A percentile compares a stretch with the other conserved stretches of the same genome.
Conservation (phyloP, 495 filamentous ascomycete species). For the Penicillium angulare region DNA sequence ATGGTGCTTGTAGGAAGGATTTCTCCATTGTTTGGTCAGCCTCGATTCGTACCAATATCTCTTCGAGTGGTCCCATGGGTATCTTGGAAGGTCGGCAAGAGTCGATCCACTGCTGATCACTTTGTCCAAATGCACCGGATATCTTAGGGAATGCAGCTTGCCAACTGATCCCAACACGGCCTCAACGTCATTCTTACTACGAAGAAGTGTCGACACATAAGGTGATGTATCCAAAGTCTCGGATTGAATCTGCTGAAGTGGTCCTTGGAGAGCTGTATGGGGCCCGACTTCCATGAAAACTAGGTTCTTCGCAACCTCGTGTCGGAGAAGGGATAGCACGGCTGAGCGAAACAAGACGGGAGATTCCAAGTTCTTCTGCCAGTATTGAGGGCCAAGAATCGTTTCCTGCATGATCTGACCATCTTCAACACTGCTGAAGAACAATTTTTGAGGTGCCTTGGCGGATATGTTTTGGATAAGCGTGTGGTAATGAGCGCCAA, state of each 20-base stretch:
- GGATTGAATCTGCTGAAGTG: constrained; percentile 47
- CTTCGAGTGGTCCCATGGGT: constrained; percentile 49
- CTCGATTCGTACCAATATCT: constrained; percentile 48
- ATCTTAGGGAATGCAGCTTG: constrained; percentile 15
- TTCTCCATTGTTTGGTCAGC: constrained; percentile 43
- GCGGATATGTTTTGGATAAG: background rate
- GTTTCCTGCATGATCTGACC: constrained; percentile 1
- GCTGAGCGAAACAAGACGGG: constrained; percentile 32
- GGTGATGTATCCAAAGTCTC: background rate
- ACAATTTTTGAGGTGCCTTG: background rate
- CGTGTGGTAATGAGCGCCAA: background rate
- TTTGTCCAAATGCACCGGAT: constrained; percentile 10
- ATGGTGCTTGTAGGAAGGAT: constrained; percentile 42
- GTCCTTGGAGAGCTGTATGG: constrained; percentile 57
- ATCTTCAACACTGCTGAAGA: constrained; percentile 23
- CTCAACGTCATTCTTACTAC: constrained; percentile 3
- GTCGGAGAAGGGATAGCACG: background rate
- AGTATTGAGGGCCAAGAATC: constrained; percentile 29
- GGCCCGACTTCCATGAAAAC: constrained; percentile 57
- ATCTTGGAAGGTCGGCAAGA: constrained; percentile 44
- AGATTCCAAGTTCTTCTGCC: constrained; percentile 37
- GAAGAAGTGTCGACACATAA: constrained; percentile 11
- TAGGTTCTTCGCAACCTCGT: background rate
- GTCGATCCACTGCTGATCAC: constrained; percentile 28
- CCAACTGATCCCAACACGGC: constrained; percentile 10